These are phyloP conservation scores for Xylaria curta DNA, from an alignment of 495 filamentous ascomycete genomes.

Conservation along the genomic window DNA sequence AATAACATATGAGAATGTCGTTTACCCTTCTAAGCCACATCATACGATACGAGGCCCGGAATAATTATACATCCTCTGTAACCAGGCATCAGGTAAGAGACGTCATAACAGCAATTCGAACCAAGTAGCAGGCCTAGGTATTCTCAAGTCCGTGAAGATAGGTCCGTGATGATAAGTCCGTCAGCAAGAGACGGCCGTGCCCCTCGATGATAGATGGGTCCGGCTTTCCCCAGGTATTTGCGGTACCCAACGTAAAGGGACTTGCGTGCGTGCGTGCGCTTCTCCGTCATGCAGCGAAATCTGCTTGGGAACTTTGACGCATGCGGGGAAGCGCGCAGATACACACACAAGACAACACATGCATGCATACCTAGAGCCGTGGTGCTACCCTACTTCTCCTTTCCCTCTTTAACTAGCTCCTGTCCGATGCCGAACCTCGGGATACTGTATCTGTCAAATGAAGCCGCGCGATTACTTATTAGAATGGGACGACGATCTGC, in stretches of 20 bases:
- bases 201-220: neutral
- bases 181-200: neutral
- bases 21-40: constrained; percentile 6
- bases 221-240: neutral
- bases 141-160: neutral
- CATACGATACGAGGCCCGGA: neutral
- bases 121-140: too few species aligned
- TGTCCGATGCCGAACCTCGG: constrained; percentile 2
- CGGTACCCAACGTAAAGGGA: neutral
- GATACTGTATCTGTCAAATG: constrained; percentile 10
- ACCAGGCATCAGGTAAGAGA: neutral
- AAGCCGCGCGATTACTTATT: neutral
- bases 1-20: neutral
- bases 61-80: neutral
- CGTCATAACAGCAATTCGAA: neutral
- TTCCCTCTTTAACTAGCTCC: neutral
- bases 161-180: neutral
- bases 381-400: constrained; percentile 5
- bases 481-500: constrained; percentile 9
- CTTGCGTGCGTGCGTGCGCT: neutral
- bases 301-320: neutral
- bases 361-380: constrained; percentile 14
- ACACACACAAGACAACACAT: constrained; percentile 25
- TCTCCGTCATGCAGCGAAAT: constrained; percentile 13
- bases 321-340: constrained; percentile 21